phyloP scores from a whole-genome alignment of 805 yeast genomes.

The Candida morakotiae region DNA sequence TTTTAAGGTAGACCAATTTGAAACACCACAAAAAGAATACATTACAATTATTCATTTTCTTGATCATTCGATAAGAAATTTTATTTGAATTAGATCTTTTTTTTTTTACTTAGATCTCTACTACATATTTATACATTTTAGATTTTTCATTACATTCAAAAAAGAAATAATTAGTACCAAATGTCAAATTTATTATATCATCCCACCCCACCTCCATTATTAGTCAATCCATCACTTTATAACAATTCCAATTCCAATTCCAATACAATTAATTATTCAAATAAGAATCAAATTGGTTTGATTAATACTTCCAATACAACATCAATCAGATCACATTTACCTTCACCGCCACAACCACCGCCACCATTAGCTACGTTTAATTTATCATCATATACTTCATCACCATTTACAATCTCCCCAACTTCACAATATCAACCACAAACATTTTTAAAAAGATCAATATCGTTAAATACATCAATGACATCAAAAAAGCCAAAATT shows the following conservation, averaged over 20 bases:
- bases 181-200: slow-evolving; percentile 1
- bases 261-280: too few relatives aligned
- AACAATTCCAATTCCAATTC: background rate
- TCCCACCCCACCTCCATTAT: slow-evolving; percentile 1
- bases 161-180: too few relatives aligned
- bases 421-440: too few relatives aligned
- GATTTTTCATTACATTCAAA: too few relatives aligned
- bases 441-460: background rate
- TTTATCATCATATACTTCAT: background rate
- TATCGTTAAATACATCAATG: background rate
- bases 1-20: too few relatives aligned
- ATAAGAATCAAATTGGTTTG: too few relatives aligned
- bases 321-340: background rate
- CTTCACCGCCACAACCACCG: background rate
- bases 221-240: background rate
- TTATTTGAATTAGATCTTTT: too few relatives aligned
- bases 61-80: too few relatives aligned
- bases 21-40: too few relatives aligned
- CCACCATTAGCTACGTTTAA: background rate
- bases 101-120: too few relatives aligned
- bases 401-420: slow-evolving; percentile 1
- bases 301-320: background rate
- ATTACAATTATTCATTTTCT: too few relatives aligned
- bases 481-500: background rate
- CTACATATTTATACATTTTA: too few relatives aligned